Evolutionary conservation across 345 rosid species (phyloP), one percentile per base, ranked within the genome.

Genomic region (Corymbia maculata): DNA sequence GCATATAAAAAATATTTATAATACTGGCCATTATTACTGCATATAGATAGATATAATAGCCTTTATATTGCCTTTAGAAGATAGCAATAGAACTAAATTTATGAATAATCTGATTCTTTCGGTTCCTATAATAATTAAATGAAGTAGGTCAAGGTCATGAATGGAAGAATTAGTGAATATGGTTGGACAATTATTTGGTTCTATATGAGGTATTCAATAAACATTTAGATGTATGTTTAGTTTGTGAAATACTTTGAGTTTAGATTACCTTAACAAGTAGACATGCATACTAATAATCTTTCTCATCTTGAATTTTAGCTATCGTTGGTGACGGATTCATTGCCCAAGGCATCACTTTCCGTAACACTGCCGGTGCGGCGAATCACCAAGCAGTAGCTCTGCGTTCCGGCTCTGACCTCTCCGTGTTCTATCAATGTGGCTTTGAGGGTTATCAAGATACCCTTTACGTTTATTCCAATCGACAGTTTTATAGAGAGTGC

Each of bases 361-460:
- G 93, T 4, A 95, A 94, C 91, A 95, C 94, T 0, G 97, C 94
- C 4, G 96, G 96, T 3, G 91, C 94, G 1, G 80, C 87, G 17
- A 93, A 94, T 61, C 92, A 93, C 68, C 97, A 95, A 70, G 97
- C 94, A 10, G 96, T 95, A 17, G 95, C 96, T 26, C 88, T 95
- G 28, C 93, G 96, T 28, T 94, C 96, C 2, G 94, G 93, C 45
- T 91, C 97, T 4, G 94, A 94, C 42, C 92, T 93, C 59, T 94
- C 96, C 0, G 93, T 93, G 4, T 95, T 95, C 91, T 93, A 93
- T 87, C 85, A 51, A 19, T 95, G 95, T 86, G 91, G 94, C 86
- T 93, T 95, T 30, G 95, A 93, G 64, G 94, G 95, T 1, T 93
- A 93, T 90, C 96, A 95, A 70, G 97, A 94, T 91, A 95, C 97